Evolutionary conservation across 257 asterid genomes (phyloP).

Genomic region (Solanum bulbocastanum): DNA sequence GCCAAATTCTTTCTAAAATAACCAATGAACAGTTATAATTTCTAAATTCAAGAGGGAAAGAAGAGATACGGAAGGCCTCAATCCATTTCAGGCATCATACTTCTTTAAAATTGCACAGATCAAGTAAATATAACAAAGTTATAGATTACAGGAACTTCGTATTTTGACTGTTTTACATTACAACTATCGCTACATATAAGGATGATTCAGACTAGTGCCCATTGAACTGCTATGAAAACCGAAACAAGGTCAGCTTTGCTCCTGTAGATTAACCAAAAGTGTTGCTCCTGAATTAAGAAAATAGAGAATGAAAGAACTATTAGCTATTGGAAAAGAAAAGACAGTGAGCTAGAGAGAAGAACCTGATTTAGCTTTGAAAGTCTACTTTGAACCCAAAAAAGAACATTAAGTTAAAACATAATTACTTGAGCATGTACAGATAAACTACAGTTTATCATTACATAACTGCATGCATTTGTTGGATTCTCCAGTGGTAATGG

Average conservation of each 20-base stretch:
- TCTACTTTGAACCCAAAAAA: neutral
- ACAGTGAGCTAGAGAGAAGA: neutral
- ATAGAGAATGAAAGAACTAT: neutral
- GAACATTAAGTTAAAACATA: neutral
- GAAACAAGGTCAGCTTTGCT: neutral
- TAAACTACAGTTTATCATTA: neutral
- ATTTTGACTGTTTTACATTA: neutral
- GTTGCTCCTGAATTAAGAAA: constrained; percentile 1
- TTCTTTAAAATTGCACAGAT: neutral
- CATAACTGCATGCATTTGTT: neutral
- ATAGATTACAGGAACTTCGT: neutral
- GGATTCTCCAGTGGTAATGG: neutral
- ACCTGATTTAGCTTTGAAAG: neutral
- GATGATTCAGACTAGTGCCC: neutral
- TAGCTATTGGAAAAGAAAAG: neutral
- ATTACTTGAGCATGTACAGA: neutral
- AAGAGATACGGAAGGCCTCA: neutral
- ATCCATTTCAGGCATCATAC: neutral
- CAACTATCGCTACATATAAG: neutral
- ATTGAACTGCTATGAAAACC: neutral
- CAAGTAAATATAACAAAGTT: neutral
- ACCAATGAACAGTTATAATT: neutral
- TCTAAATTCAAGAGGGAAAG: neutral
- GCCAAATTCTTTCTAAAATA: neutral
- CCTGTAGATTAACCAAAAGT: neutral